A percentile compares a stretch with the other conserved stretches of the same genome.
phyloP scores from a whole-genome alignment of 768 basidiomycete species.

The Xerocomus potaroensis region DNA sequence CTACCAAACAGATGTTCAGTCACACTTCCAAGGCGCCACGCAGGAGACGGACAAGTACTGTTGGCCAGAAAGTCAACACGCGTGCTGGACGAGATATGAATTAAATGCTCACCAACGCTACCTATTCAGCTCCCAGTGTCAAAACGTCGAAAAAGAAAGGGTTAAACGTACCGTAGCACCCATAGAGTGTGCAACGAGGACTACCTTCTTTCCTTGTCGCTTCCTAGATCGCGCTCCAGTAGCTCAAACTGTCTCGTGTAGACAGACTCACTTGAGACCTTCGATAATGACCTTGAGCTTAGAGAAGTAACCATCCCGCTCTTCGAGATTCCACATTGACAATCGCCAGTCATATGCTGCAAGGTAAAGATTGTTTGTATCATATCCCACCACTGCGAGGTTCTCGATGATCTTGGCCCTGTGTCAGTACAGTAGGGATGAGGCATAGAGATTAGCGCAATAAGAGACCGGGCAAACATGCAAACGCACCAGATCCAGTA shows the following conservation, averaged over 20 bases:
- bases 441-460: background rate
- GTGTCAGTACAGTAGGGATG: background rate
- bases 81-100: background rate
- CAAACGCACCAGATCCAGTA: constrained; percentile 85
- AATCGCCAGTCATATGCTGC: constrained; percentile 91
- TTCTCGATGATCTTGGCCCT: constrained; percentile 95
- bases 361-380: constrained; percentile 81
- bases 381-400: constrained; percentile 87
- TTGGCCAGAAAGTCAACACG: constrained; percentile 1
- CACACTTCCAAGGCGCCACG: background rate
- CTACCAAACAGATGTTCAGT: constrained; percentile 35
- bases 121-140: constrained; percentile 42
- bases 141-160: background rate
- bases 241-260: background rate
- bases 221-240: constrained; percentile 35
- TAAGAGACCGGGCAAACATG: background rate
- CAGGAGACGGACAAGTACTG: constrained; percentile 77
- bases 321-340: constrained; percentile 87
- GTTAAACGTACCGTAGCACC: constrained; percentile 59
- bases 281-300: constrained; percentile 80
- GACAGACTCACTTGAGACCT: constrained; percentile 53
- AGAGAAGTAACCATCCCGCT: constrained; percentile 86
- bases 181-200: constrained; percentile 86
- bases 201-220: constrained; percentile 72
- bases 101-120: constrained; percentile 39